phyloP scores from a whole-genome alignment of 2,329 filamentous ascomycete genomes.

The Fusarium pseudoanthophilum region DNA sequence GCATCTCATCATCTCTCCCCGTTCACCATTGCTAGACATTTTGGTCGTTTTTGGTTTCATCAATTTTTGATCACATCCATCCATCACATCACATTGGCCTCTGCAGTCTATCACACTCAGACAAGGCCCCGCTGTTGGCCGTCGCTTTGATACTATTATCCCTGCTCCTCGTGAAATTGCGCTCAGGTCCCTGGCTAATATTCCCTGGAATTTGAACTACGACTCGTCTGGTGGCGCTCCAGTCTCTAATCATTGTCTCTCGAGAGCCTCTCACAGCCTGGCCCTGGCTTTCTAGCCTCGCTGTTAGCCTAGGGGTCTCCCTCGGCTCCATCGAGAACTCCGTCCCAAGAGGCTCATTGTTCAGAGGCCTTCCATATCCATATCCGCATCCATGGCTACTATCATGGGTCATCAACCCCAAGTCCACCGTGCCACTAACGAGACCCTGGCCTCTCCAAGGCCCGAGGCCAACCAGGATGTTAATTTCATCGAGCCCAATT shows the following conservation, averaged over 20 bases:
- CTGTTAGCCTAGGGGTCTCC: slow-evolving; percentile 17
- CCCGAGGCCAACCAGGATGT: slow-evolving; percentile 29
- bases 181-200: slow-evolving; percentile 26
- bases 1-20: slow-evolving; percentile 15
- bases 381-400: slow-evolving; percentile 18
- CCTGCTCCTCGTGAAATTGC: slow-evolving; percentile 45
- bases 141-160: slow-evolving; percentile 27
- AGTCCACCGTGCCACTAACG: slow-evolving; percentile 31
- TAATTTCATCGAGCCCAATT: slow-evolving; percentile 30
- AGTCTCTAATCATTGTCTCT: slow-evolving; percentile 35
- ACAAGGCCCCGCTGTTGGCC: slow-evolving; percentile 41
- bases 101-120: slow-evolving; percentile 9
- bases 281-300: slow-evolving; percentile 12
- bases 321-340: slow-evolving; percentile 19
- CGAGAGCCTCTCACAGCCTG: slow-evolving; percentile 22
- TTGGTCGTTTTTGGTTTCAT: slow-evolving; percentile 27
- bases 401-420: slow-evolving; percentile 38
- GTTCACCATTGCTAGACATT: slow-evolving; percentile 30
- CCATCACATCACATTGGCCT: slow-evolving; percentile 8
- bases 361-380: background rate
- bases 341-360: background rate
- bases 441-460: slow-evolving; percentile 23
- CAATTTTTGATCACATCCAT: slow-evolving; percentile 24
- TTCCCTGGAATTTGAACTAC: slow-evolving; percentile 31
- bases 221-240: slow-evolving; percentile 30